Evolutionary conservation across 2,329 filamentous ascomycete genomes (phyloP).

Genomic region (Aspergillus ochraceus): DNA sequence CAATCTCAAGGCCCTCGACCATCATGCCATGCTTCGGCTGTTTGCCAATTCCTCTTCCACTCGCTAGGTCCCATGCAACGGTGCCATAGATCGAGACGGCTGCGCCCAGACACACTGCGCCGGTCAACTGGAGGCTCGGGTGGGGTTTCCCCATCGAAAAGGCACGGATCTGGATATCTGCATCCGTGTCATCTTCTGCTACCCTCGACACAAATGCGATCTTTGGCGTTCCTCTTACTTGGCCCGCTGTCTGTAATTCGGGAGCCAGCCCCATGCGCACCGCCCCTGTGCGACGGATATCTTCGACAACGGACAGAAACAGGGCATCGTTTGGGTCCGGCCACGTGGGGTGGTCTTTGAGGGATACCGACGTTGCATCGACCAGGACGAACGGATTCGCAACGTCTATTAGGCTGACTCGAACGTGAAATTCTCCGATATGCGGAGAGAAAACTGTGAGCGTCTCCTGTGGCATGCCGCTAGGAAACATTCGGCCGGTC

Average conservation of each 20-base stretch:
- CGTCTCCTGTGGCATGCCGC: conserved; percentile 43
- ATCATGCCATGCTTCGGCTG: conserved; percentile 15
- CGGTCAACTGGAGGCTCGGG: conserved; percentile 28
- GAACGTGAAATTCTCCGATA: conserved; percentile 39
- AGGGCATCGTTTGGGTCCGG: conserved; percentile 1
- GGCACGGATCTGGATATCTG: conserved; percentile 25
- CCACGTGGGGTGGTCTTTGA: background rate
- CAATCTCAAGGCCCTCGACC: background rate
- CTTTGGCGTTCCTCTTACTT: conserved; percentile 58
- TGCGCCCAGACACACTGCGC: conserved; percentile 26
- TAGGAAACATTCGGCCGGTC: conserved; percentile 61
- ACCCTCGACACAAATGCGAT: conserved; percentile 51
- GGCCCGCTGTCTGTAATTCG: conserved; percentile 34
- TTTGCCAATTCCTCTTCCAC: background rate
- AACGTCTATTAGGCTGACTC: conserved; percentile 59
- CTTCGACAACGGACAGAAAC: conserved; percentile 50
- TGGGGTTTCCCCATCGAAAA: conserved; percentile 28
- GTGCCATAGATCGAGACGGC: conserved; percentile 24
- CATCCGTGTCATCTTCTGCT: background rate
- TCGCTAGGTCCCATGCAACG: conserved; percentile 10
- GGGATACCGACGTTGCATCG: conserved; percentile 51
- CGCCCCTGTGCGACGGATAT: conserved; percentile 56
- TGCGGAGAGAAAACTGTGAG: conserved; percentile 37
- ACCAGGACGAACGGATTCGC: conserved; percentile 64
- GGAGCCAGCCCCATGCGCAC: conserved; percentile 58